A percentile compares a stretch with the other conserved stretches of the same genome.
Evolutionary conservation across 2,329 filamentous ascomycete species (phyloP).

Genomic region (Lachnellula hyalina): DNA sequence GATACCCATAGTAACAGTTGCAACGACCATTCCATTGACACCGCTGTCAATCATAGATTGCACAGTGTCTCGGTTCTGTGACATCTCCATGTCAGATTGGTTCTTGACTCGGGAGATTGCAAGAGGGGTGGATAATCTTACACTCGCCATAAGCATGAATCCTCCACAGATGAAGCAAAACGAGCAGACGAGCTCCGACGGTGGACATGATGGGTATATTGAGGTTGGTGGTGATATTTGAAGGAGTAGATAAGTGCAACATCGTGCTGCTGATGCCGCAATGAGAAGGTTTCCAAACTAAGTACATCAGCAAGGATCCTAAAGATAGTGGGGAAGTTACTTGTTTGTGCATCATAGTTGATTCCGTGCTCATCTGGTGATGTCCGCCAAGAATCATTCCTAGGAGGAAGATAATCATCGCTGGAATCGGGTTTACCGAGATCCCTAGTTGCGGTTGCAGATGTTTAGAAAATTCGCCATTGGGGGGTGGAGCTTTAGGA

Average conservation of each 20-base stretch:
- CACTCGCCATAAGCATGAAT: slow-evolving; percentile 83
- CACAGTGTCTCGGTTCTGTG: slow-evolving; percentile 10
- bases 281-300: slow-evolving; percentile 85
- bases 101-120: no score
- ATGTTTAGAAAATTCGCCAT: slow-evolving; percentile 57
- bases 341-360: slow-evolving; percentile 70
- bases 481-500: slow-evolving; percentile 41
- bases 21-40: slow-evolving; percentile 84
- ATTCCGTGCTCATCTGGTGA: slow-evolving; percentile 65
- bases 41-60: slow-evolving; percentile 10
- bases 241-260: slow-evolving; percentile 69
- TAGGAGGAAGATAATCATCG: slow-evolving; percentile 75
- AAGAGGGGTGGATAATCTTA: slow-evolving; percentile 37
- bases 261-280: slow-evolving; percentile 70
- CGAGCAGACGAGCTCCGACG: slow-evolving; percentile 74
- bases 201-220: slow-evolving; percentile 72
- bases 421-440: slow-evolving; percentile 73
- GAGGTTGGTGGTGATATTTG: slow-evolving; percentile 77
- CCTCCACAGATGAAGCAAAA: slow-evolving; percentile 84
- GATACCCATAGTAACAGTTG: slow-evolving; percentile 78
- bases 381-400: slow-evolving; percentile 93
- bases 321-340: slow-evolving; percentile 7
- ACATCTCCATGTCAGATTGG: background rate
- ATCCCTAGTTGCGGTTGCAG: no score
- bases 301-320: slow-evolving; percentile 36